Evolutionary conservation across 805 yeast genomes (phyloP).

Genomic region (Candida corydali): DNA sequence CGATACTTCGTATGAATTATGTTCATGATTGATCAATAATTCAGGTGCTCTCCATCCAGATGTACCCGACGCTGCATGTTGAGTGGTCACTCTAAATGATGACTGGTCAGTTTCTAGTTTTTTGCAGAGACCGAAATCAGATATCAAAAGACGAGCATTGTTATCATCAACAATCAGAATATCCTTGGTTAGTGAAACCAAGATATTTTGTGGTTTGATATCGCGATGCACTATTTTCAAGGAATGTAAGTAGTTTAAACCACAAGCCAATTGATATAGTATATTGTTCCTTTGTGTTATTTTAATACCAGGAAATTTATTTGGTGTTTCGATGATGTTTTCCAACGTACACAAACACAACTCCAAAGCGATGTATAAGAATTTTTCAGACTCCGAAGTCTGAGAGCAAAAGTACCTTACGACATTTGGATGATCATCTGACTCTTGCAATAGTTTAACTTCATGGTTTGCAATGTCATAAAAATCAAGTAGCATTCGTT

Average conservation of each 20-base stretch:
- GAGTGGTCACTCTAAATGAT: conserved; percentile 87
- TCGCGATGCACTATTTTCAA: conserved; percentile 93
- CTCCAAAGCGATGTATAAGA: conserved; percentile 89
- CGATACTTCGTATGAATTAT: conserved; percentile 34
- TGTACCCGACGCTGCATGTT: conserved; percentile 87
- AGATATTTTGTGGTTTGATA: conserved; percentile 88
- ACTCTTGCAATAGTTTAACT: conserved; percentile 79
- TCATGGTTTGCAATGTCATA: conserved; percentile 94
- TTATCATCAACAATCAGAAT: conserved; percentile 11
- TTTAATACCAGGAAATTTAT: conserved; percentile 33
- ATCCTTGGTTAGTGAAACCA: conserved; percentile 69
- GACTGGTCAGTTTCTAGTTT: conserved; percentile 89
- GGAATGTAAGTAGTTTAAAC: conserved; percentile 82
- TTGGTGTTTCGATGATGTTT: conserved; percentile 66
- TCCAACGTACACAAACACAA: conserved; percentile 86
- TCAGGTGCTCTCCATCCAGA: conserved; percentile 99
- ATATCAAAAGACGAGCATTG: conserved; percentile 65
- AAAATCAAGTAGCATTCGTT: conserved; percentile 87
- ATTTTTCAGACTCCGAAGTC: conserved; percentile 64
- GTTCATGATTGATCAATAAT: conserved; percentile 41
- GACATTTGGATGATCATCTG: conserved; percentile 96
- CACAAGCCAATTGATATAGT: conserved; percentile 74
- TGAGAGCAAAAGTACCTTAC: conserved; percentile 92
- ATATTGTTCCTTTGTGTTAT: conserved; percentile 10
- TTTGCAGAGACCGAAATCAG: conserved; percentile 95